These are phyloP conservation scores for Arctium lappa DNA, from an alignment of 129 eudicot genomes.

Conservation along the genomic window DNA sequence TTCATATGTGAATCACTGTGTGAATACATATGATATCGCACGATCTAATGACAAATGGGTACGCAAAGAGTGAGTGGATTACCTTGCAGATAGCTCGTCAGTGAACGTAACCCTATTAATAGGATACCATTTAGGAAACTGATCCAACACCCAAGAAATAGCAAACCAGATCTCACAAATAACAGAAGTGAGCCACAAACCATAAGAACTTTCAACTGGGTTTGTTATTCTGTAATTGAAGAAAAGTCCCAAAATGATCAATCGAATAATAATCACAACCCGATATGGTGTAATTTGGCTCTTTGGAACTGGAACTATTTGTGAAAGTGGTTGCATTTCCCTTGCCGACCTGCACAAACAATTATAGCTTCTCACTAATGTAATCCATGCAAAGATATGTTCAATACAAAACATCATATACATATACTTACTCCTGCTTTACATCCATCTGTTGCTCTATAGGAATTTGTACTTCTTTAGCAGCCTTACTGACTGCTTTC, in stretches of 20 bases:
- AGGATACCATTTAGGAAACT: conserved; percentile 97
- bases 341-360: conserved; percentile 59
- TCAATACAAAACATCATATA: not conserved
- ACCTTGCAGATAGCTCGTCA: conserved; percentile 86
- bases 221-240: conserved; percentile 89
- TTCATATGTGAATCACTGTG: not conserved
- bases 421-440: conserved; percentile 51
- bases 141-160: conserved; percentile 97
- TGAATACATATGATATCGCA: not conserved
- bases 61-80: not conserved
- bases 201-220: conserved; percentile 91
- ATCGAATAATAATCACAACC: conserved; percentile 65
- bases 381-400: not conserved
- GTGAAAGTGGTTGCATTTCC: conserved; percentile 72
- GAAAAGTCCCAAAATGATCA: conserved; percentile 80
- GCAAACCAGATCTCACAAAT: conserved; percentile 99
- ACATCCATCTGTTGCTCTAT: conserved; percentile 87
- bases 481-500: conserved; percentile 40
- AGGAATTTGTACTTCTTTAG: conserved; percentile 70
- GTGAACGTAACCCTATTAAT: conserved; percentile 67
- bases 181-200: conserved; percentile 96
- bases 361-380: not conserved
- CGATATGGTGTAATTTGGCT: conserved; percentile 80
- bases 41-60: not conserved
- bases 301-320: conserved; percentile 73